Conservation (phyloP, 768 basidiomycete species). For the Plicaturopsis crispa region DNA sequence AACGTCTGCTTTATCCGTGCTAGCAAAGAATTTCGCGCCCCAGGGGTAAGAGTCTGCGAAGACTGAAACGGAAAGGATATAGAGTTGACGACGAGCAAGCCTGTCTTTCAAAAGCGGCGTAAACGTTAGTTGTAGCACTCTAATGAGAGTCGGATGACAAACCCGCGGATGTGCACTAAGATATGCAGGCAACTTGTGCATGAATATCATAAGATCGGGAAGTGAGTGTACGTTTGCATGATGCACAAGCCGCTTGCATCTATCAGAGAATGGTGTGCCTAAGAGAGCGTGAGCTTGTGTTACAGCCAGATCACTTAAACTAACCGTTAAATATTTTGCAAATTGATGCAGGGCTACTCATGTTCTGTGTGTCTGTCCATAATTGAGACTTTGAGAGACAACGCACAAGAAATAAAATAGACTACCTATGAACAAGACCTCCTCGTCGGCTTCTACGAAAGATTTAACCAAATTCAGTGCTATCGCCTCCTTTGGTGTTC, state of each 20-base stretch:
- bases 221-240: constrained; percentile 36
- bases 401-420: neutral
- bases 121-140: constrained; percentile 2
- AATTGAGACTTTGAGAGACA: neutral
- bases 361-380: constrained; percentile 39
- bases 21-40: constrained; percentile 35
- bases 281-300: no score
- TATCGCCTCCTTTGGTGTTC: constrained; percentile 54
- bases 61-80: constrained; percentile 63
- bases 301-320: constrained; percentile 3
- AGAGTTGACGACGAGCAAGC: constrained; percentile 58
- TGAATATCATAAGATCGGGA: constrained; percentile 49
- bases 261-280: no score
- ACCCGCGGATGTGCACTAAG: constrained; percentile 42
- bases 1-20: constrained; percentile 47
- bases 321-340: constrained; percentile 16
- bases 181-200: constrained; percentile 43
- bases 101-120: constrained; percentile 29
- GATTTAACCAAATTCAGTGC: constrained; percentile 40
- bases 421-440: constrained; percentile 63
- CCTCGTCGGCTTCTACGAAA: constrained; percentile 39
- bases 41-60: constrained; percentile 26
- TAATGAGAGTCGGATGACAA: constrained; percentile 9
- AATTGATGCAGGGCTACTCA: constrained; percentile 30
- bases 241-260: no score